Conservation (phyloP, 768 basidiomycete species). For the Mycena epipterygia region DNA sequence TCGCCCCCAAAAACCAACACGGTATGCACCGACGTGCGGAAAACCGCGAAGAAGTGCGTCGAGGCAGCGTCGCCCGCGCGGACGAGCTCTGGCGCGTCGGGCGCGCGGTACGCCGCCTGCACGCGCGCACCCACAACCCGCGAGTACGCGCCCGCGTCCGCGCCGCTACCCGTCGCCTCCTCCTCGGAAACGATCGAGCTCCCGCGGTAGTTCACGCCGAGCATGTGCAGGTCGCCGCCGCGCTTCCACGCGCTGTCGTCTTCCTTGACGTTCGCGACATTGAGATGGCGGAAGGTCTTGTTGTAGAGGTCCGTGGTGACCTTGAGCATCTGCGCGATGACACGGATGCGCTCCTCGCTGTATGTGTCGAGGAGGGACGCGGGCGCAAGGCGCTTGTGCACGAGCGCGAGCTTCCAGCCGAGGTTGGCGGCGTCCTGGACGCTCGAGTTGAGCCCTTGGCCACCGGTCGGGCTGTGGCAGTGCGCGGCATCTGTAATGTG, state of each 20-base stretch:
- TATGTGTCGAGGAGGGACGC: slow-evolving; percentile 55
- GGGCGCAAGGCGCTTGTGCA: slow-evolving; percentile 51
- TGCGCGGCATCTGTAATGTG: slow-evolving; percentile 60
- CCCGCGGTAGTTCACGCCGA: slow-evolving; percentile 61
- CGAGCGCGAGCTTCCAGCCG: slow-evolving; percentile 60
- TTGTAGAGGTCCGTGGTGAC: slow-evolving; percentile 47
- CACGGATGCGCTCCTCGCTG: slow-evolving; percentile 58
- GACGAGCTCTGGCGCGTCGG: slow-evolving; percentile 49
- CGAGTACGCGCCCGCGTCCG: slow-evolving; percentile 1
- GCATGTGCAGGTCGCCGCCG: slow-evolving; percentile 46
- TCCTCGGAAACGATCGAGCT: slow-evolving; percentile 54
- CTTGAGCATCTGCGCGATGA: slow-evolving; percentile 61
- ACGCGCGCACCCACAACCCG: slow-evolving; percentile 23
- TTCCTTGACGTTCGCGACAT: not conserved
- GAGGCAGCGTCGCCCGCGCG: slow-evolving; percentile 6
- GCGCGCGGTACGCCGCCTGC: slow-evolving; percentile 52
- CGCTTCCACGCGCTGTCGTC: slow-evolving; percentile 22
- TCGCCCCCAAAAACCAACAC: slow-evolving; percentile 45
- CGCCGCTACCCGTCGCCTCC: not conserved
- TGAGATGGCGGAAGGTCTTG: slow-evolving; percentile 35
- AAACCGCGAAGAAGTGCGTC: slow-evolving; percentile 46
- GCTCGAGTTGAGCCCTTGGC: slow-evolving; percentile 54
- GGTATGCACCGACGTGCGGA: slow-evolving; percentile 44
- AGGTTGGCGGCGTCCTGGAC: slow-evolving; percentile 60
- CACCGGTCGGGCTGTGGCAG: slow-evolving; percentile 50